Base-by-base conservation (phyloP, 2,329 filamentous ascomycete genomes). In the Fonsecaea multimorphosa region DNA sequence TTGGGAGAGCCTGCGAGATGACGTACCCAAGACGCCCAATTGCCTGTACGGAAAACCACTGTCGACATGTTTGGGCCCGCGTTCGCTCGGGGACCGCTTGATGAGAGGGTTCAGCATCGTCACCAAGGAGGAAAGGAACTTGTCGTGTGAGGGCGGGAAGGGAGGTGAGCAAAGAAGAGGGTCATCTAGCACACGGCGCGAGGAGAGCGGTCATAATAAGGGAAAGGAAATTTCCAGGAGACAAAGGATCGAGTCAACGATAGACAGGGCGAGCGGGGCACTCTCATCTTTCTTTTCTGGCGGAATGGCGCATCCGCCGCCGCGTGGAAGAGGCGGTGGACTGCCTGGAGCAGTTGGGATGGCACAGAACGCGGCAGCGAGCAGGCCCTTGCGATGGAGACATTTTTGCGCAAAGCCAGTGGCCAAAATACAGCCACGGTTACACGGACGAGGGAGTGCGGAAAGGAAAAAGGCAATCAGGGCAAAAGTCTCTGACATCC, bases 31-130 rank as follows among this genome's bases (percentile, higher is more conserved):
- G 16, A 80, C 75, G 68, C 79, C 84, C 72, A 89, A 80, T 73
- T 89, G 87, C 71, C 79, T 81, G 44, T 81, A 79, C 44, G 87
- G 87, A 76, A 89, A 89, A 53, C 79, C 74, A 64, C 79, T 76
- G 68, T 78, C 72, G 70, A 76, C 75, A 69, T 76, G 46, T 36
- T 66, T 58, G 29, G 52, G 54, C 24, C 53, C 27, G 34, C 29
- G 51, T 27, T 65, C 38, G 32, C 61, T 51, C 34, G 60, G 61
- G 58, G 64, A 66, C 59, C 68, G 58, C 44, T 56, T 55, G 38
- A 31, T 55, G 60, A 69, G 53, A 34, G 51, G 55, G 44, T 56
- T 57, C 57, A 62, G 60, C 69, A 71, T 71, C 52, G 59, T 69
- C 63, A 51, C 66, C 58, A 11, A 52, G 53, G 27, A 34, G 27